Base-by-base conservation (phyloP, 2,329 filamentous ascomycete species). In the Monosporascus sp. region DNA sequence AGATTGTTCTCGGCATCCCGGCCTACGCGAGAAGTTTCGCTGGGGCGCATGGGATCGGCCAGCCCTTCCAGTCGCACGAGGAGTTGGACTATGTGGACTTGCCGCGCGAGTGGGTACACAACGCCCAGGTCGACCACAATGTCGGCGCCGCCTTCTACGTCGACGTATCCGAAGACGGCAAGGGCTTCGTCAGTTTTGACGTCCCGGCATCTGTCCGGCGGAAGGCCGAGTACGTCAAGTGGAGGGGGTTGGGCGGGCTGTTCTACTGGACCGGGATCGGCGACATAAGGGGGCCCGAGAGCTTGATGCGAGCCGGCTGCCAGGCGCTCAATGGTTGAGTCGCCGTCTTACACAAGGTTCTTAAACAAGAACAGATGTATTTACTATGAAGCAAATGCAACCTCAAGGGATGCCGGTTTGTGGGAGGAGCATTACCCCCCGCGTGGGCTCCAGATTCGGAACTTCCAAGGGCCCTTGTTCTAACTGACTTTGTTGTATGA, bases 201-300 rank as follows among this genome's bases (percentile, higher is more conserved):
- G 82, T 80, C 35, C 78, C 82, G 5, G 69, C 71, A 24, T 86
- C 82, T 1, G 84, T 88, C 17, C 66, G 71, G 51, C 74, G 78
- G 61, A 88, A 88, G 68, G 85, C 84, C 0, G 72, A 74, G 37
- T 87, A 82, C 61, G 83, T 78, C 47, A 78, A 75, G 47, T 69
- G 73, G 37, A 74, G 75, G 54, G 74, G 74, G 1, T 70, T 88
- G 1, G 85, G 78, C 0, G 85, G 85, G 0, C 59, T 88, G 31
- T 88, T 88, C 65, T 88, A 86, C 69, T 88, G 85, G 85, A 85
- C 84, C 40, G 84, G 84, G 2, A 79, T 78, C 2, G 81, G 78
- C 0, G 85, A 88, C 69, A 73, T 76, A 7, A 67, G 71, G 41
- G 80, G 76, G 2, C 60, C 68, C 8, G 72, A 78, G 59, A 87